Conservation (phyloP, 2,329 filamentous ascomycete species). For the Pyricularia sp. region DNA sequence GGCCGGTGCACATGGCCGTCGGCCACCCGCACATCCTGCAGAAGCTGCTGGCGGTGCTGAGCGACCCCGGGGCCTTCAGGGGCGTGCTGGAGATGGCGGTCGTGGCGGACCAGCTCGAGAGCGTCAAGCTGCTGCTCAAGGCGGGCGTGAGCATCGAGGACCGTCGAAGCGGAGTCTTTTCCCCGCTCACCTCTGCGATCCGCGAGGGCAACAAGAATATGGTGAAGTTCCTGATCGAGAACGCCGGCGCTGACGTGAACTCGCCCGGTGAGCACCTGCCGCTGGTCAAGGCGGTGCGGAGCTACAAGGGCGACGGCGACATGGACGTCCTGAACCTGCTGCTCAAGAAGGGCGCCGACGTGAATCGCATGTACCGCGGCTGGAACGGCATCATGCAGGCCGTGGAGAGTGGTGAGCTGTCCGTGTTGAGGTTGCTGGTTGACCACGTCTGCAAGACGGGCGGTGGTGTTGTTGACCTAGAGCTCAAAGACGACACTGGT, state of each 20-base stretch:
- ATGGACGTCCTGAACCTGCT: conserved; percentile 50
- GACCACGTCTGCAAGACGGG: conserved; percentile 12
- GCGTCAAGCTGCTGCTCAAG: conserved; percentile 49
- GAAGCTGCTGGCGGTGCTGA: conserved; percentile 27
- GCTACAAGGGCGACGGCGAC: conserved; percentile 37
- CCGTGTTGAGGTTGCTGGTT: conserved; percentile 38
- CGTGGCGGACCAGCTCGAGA: conserved; percentile 49
- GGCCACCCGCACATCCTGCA: conserved; percentile 47
- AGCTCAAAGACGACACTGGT: conserved; percentile 14
- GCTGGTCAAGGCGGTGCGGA: conserved; percentile 54
- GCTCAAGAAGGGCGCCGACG: conserved; percentile 49
- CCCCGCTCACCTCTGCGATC: conserved; percentile 18
- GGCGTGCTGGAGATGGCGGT: conserved; percentile 17
- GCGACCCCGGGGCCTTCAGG: conserved; percentile 34
- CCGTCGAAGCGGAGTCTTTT: conserved; percentile 61
- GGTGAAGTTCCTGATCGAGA: conserved; percentile 28
- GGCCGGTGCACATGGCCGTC: conserved; percentile 59
- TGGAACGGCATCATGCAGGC: conserved; percentile 55
- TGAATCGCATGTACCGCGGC: conserved; percentile 53
- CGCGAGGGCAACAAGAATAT: conserved; percentile 35
- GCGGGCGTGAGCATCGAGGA: conserved; percentile 57
- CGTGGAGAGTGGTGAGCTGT: conserved; percentile 47
- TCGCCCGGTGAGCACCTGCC: conserved; percentile 55
- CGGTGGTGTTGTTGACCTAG: conserved; percentile 11
- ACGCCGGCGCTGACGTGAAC: conserved; percentile 12